These are phyloP conservation scores for Amphicarpaea edgeworthii DNA, from an alignment of 306 rosid species.

Conservation along the genomic window DNA sequence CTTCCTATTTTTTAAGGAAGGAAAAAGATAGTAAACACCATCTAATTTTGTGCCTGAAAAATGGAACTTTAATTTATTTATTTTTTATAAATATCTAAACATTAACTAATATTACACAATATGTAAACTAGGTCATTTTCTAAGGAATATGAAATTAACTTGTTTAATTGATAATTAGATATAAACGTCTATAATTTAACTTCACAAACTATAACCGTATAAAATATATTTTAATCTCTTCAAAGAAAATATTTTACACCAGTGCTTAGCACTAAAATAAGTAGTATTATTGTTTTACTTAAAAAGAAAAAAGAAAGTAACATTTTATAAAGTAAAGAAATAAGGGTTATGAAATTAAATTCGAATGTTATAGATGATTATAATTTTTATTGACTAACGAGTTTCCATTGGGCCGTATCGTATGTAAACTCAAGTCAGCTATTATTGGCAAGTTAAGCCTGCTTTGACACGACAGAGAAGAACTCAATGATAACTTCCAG, in stretches of 20 bases:
- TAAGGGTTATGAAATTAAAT: not conserved
- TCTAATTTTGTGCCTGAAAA: too few relatives aligned
- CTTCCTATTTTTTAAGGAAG: too few relatives aligned
- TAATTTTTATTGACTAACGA: not conserved
- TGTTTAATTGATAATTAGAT: too few relatives aligned
- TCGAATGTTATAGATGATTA: not conserved
- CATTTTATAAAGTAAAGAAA: not conserved
- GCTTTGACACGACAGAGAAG: constrained; percentile 84
- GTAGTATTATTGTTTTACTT: not conserved
- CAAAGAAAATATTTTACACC: too few relatives aligned
- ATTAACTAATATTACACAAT: not conserved
- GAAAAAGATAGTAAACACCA: too few relatives aligned
- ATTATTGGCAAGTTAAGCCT: constrained; percentile 50
- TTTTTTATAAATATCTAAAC: not conserved
- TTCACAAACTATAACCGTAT: too few relatives aligned
- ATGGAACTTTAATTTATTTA: too few relatives aligned
- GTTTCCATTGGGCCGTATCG: not conserved
- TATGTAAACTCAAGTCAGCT: constrained; percentile 45
- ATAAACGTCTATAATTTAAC: too few relatives aligned
- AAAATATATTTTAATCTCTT: too few relatives aligned
- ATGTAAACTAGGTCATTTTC: not conserved
- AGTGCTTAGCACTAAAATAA: not conserved
- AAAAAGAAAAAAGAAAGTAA: not conserved
- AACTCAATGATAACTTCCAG: constrained; percentile 85
- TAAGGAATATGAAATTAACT: not conserved